A percentile compares a stretch with the other conserved stretches of the same genome.
Conservation (phyloP, 176 grass and related monocot genomes). For the Carex pumila region DNA sequence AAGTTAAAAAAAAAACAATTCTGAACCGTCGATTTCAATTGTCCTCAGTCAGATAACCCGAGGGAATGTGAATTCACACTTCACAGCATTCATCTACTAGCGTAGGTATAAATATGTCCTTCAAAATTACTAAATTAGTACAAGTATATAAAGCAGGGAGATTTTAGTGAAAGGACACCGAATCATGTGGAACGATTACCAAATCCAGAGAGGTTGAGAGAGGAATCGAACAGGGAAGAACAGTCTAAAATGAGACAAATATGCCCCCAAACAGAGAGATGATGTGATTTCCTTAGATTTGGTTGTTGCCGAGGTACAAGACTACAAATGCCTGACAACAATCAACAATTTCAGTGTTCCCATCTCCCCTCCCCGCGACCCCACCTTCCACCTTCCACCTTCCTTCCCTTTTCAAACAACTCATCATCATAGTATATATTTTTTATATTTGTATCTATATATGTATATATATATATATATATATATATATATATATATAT, state of each 20-base stretch:
- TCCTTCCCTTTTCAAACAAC: neutral
- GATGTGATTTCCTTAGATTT: slow-evolving; percentile 17
- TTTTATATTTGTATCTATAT: neutral
- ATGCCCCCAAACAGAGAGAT: neutral
- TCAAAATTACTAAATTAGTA: neutral
- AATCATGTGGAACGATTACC: neutral
- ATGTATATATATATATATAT: neutral
- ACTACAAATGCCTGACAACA: slow-evolving; percentile 13
- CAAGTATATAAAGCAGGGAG: neutral
- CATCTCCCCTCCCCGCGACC: neutral
- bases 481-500: neutral
- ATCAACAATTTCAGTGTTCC: neutral
- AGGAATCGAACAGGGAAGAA: neutral
- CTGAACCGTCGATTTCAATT: too few relatives aligned
- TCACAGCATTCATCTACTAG: neutral
- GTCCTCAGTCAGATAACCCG: too few relatives aligned
- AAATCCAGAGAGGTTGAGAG: neutral
- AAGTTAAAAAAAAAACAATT: too few relatives aligned
- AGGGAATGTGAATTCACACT: too few relatives aligned
- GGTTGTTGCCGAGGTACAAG: slow-evolving; percentile 11
- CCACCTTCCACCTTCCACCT: neutral
- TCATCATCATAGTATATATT: neutral
- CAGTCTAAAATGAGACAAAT: neutral
- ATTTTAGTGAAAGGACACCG: neutral
- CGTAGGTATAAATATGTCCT: neutral